Evolutionary conservation across 1,284 basidiomycete species (phyloP), one percentile per base, ranked within the genome.

Genomic region (Malassezia sp.): DNA sequence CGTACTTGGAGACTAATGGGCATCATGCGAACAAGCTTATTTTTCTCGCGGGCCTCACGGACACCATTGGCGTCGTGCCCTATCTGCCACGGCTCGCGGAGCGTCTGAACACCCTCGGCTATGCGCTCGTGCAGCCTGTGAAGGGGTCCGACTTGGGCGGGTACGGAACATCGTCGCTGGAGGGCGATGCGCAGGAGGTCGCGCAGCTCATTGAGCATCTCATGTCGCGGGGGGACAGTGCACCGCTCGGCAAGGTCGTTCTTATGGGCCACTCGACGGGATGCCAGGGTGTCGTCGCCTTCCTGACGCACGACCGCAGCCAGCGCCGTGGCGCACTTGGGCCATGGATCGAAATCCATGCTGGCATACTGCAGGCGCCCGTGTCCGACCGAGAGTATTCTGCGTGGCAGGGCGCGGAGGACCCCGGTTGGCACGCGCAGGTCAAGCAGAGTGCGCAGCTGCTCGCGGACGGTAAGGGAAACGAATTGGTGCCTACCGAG

Each of bases 201-300:
- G 53, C 52, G 0, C 17, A 39, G 2, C 53, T 60, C 15, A 40
- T 66, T 18, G 37, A 49, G 11, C 54, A 56, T 30, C 41, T 68
- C 2, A 35, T 26, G 10, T 24, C 45, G 6, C 40, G 42, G 7
- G 3, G 26, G 10, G 50, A 53, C 17, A 5, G 21, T 22, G 35
- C 40, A 18, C 22, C 39, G 5, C 18, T 36, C 3, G 60, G 59
- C 36, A 52, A 50, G 24, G 42, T 68, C 18, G 51, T 68, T 7
- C 33, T 68, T 6, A 61, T 66, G 57, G 65, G 65, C 5, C 65
- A 68, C 35, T 62, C 57, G n/a, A 68, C 65, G 1, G 65, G 65
- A 2, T 66, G 61, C 30, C 63, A 68, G 33, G 63, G 66, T 30
- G 45, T 55, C n/a, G 38, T 66, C n/a, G 47, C 52, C 10, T 59